phyloP scores from a whole-genome alignment of 148 eudicot genomes.

The Chenopodium berlandieri region DNA sequence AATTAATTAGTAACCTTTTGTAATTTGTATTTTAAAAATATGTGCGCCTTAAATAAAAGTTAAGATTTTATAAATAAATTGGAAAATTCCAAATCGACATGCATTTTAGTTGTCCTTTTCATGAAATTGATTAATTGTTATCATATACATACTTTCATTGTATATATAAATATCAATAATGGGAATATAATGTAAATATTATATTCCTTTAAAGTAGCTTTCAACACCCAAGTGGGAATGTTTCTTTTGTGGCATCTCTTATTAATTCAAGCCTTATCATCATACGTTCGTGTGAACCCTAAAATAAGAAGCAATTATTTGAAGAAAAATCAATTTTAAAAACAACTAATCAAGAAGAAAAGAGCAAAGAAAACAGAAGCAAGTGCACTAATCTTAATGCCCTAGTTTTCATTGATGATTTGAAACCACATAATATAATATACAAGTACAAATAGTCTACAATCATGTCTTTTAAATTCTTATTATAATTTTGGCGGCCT shows the following conservation, averaged over 20 bases:
- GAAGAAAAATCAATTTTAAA: background rate
- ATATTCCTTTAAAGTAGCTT: constrained; percentile 1
- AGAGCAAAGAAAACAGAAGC: background rate
- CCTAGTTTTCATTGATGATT: background rate
- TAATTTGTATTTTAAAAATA: background rate
- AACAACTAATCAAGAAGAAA: background rate
- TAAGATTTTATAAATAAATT: too few species aligned
- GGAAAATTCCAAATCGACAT: background rate
- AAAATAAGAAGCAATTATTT: constrained; percentile 12
- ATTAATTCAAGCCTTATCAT: constrained; percentile 8
- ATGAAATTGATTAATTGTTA: background rate
- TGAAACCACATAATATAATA: background rate
- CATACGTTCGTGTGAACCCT: background rate
- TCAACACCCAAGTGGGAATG: background rate
- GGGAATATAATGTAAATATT: background rate
- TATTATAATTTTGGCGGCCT: background rate
- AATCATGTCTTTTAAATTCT: too few species aligned
- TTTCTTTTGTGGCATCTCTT: constrained; percentile 2
- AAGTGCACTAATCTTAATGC: too few species aligned
- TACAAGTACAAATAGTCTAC: background rate
- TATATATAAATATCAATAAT: background rate
- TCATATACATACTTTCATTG: too few species aligned
- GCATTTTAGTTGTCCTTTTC: background rate
- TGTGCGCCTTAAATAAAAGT: background rate
- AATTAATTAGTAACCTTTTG: background rate